phyloP scores from a whole-genome alignment of 1,139 yeast genomes.

The Arxiozyma slooffiae region DNA sequence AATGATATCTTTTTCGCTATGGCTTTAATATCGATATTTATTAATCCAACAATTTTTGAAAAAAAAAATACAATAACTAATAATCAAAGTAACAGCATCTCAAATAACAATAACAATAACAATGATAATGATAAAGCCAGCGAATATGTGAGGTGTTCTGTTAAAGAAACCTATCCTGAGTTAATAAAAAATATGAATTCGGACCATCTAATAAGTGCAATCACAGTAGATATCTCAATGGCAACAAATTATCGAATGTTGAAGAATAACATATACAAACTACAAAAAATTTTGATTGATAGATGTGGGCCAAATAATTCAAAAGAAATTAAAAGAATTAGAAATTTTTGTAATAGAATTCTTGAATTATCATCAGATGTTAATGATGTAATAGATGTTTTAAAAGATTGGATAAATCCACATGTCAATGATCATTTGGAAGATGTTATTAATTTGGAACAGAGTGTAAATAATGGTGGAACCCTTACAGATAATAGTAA shows the following conservation, averaged over 20 bases:
- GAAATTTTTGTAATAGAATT: slow-evolving; percentile 19
- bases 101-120: background rate
- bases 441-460: slow-evolving; percentile 15
- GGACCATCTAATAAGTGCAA: slow-evolving; percentile 6
- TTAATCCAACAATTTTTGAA: background rate
- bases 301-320: slow-evolving; percentile 16
- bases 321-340: slow-evolving; percentile 13
- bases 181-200: background rate
- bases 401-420: background rate
- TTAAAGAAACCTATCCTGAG: background rate
- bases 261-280: slow-evolving; percentile 13
- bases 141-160: background rate
- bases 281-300: slow-evolving; percentile 18
- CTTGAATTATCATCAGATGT: slow-evolving; percentile 11
- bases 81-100: background rate
- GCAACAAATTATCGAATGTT: slow-evolving; percentile 15
- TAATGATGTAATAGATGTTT: background rate
- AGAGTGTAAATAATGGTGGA: background rate
- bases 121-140: background rate
- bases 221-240: slow-evolving; percentile 17
- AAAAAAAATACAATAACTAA: too few relatives aligned
- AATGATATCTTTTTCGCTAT: slow-evolving; percentile 25
- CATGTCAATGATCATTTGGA: slow-evolving; percentile 17
- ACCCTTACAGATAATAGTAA: too few relatives aligned
- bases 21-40: slow-evolving; percentile 21